Evolutionary conservation across 345 rosid genomes (phyloP).

Genomic region (Eucalyptus melliodora): DNA sequence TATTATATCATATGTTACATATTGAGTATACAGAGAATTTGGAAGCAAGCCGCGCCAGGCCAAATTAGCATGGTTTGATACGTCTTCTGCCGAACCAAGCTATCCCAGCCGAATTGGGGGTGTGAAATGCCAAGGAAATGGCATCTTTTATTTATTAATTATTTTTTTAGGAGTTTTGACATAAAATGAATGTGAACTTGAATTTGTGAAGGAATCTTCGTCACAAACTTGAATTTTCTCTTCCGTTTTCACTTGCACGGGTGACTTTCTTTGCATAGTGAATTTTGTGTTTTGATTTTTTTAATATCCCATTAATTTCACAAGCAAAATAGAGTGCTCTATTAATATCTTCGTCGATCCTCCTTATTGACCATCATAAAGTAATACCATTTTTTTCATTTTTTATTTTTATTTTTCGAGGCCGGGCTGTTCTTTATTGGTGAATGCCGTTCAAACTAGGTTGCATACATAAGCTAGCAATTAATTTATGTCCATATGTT

Average conservation of each 20-base stretch:
- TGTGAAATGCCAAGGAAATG: background rate
- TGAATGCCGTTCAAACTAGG: background rate
- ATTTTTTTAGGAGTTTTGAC: background rate
- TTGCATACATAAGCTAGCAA: background rate
- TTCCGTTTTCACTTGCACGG: background rate
- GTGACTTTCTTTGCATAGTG: background rate
- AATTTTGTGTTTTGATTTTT: background rate
- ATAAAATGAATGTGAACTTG: background rate
- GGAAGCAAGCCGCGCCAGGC: too few relatives aligned
- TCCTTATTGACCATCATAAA: rapidly evolving
- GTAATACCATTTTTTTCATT: too few relatives aligned
- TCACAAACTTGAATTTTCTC: background rate
- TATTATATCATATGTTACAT: too few relatives aligned
- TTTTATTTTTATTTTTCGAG: background rate
- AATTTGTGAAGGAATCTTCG: background rate
- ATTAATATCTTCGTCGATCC: background rate
- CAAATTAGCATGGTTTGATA: too few relatives aligned
- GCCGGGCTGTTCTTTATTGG: background rate
- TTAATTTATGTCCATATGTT: background rate
- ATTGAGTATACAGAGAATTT: too few relatives aligned
- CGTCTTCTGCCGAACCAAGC: too few relatives aligned
- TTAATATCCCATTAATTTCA: background rate
- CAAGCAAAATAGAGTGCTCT: background rate
- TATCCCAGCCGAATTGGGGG: background rate
- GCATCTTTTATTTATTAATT: background rate